phyloP scores from a whole-genome alignment of 2,329 filamentous ascomycete species.

The Penicillium decumbens region DNA sequence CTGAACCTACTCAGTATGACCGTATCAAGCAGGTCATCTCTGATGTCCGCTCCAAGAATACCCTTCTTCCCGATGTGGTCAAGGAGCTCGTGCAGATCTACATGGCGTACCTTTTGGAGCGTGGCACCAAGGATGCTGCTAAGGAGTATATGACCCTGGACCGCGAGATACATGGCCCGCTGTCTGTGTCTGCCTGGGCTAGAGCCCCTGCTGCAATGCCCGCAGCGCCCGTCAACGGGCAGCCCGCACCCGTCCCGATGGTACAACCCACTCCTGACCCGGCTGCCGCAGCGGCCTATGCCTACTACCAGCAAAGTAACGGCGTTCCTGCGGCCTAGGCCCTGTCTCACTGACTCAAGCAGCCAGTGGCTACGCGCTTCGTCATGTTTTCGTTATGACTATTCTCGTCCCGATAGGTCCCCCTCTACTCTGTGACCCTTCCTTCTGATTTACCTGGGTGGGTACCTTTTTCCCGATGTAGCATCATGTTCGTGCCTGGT shows the following conservation, averaged over 20 bases:
- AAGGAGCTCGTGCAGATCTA: constrained; percentile 74
- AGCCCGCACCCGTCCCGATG: constrained; percentile 5
- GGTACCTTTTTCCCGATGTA: constrained; percentile 19
- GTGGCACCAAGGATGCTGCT: constrained; percentile 76
- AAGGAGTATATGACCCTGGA: constrained; percentile 81
- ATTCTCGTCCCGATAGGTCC: constrained; percentile 1
- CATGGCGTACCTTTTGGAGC: constrained; percentile 75
- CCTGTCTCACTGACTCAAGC: neutral
- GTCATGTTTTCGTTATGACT: constrained; percentile 11
- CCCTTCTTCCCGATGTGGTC: constrained; percentile 62
- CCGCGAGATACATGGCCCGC: constrained; percentile 72
- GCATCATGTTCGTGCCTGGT: constrained; percentile 14
- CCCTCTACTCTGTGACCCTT: constrained; percentile 1
- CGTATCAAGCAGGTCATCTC: constrained; percentile 78
- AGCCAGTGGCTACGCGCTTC: constrained; percentile 11
- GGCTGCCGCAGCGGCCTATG: constrained; percentile 24
- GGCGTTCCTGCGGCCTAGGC: constrained; percentile 20
- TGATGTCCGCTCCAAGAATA: constrained; percentile 68
- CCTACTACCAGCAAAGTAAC: constrained; percentile 32
- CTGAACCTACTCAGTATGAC: constrained; percentile 61
- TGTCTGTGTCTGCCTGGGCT: constrained; percentile 37
- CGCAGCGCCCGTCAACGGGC: constrained; percentile 5
- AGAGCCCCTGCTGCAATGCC: constrained; percentile 19
- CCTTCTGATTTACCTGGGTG: constrained; percentile 17
- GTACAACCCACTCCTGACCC: constrained; percentile 8